Conservation (phyloP, 139 green algal species). For the Chlorokybus atmophyticus region DNA sequence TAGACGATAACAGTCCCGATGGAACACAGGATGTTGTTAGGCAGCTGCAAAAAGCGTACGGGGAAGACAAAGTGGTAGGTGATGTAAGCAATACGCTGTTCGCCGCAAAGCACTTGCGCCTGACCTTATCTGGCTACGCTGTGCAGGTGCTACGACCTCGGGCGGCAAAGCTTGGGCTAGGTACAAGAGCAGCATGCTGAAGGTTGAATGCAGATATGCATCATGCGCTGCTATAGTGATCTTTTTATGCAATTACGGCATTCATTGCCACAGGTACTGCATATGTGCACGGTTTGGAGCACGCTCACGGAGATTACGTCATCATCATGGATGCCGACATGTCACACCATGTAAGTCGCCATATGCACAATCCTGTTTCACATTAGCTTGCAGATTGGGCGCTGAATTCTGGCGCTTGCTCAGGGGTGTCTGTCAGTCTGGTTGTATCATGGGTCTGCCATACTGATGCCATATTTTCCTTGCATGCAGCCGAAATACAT, state of each 20-base stretch:
- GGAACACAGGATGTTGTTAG: slow-evolving; percentile 65
- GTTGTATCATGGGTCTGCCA: no score
- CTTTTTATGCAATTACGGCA: no score
- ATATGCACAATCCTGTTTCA: no score
- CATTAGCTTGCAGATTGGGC: no score
- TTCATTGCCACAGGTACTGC: slow-evolving; percentile 40
- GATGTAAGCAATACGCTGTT: no score
- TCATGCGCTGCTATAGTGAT: no score
- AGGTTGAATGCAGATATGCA: no score
- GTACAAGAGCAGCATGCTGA: neutral
- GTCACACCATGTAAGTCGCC: slow-evolving; percentile 73
- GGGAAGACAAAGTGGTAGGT: slow-evolving; percentile 40
- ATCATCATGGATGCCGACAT: slow-evolving; percentile 96
- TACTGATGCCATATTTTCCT: no score
- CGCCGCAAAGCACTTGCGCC: no score
- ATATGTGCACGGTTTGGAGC: slow-evolving; percentile 55
- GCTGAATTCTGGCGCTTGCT: no score
- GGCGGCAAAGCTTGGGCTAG: slow-evolving; percentile 29
- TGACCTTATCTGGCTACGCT: neutral
- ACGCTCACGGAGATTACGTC: slow-evolving; percentile 57
- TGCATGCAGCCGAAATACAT: no score
- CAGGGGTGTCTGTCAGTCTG: no score
- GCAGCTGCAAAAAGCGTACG: slow-evolving; percentile 45
- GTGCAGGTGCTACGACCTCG: slow-evolving; percentile 16
- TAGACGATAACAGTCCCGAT: slow-evolving; percentile 90